These are phyloP conservation scores for Dendrobium chrysotoxum DNA, from an alignment of 106 monocot species.

Conservation along the genomic window DNA sequence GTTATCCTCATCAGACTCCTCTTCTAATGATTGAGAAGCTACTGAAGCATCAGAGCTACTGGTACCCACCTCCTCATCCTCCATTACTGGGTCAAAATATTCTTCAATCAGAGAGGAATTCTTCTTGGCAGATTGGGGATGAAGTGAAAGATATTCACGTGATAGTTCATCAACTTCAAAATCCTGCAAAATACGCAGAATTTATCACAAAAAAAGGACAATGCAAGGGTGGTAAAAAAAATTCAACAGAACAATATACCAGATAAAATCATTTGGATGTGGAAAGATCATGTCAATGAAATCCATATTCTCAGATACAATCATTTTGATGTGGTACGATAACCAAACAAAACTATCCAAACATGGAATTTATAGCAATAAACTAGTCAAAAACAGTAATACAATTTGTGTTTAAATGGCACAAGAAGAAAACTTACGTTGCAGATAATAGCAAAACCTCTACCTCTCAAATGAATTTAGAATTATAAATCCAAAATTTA, in stretches of 20 bases:
- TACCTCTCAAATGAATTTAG: background rate
- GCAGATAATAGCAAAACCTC: background rate
- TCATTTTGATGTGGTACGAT: background rate
- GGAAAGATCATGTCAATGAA: background rate
- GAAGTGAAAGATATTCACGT: conserved; percentile 62
- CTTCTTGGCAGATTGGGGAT: conserved; percentile 51
- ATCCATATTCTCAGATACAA: background rate
- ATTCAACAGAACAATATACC: background rate
- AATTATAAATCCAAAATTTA: background rate
- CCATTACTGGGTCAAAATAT: conserved; percentile 62
- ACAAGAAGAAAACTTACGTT: background rate
- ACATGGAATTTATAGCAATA: background rate
- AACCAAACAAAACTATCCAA: background rate
- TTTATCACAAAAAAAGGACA: background rate
- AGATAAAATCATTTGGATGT: background rate
- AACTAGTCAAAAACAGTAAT: background rate
- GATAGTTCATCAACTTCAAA: conserved; percentile 78
- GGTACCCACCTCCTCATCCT: conserved; percentile 30
- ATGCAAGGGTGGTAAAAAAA: background rate
- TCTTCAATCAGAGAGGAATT: conserved; percentile 52
- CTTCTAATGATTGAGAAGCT: conserved; percentile 27
- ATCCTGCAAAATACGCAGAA: conserved; percentile 38
- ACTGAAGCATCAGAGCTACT: conserved; percentile 33
- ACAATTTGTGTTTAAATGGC: background rate
- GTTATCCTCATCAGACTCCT: conserved; percentile 22